phyloP scores from a whole-genome alignment of 352 stramenopile species.

The Phytophthora hybrid region DNA sequence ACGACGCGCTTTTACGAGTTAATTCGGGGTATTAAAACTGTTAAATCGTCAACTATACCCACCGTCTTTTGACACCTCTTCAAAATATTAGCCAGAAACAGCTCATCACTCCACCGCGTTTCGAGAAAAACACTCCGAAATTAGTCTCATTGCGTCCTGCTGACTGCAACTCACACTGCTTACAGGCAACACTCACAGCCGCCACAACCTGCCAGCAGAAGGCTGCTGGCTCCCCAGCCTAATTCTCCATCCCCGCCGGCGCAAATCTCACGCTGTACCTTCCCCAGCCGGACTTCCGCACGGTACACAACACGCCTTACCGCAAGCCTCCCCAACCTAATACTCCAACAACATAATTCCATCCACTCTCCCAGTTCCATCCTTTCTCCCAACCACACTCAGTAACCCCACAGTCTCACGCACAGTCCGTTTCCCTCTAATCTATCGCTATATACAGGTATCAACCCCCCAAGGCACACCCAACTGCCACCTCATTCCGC shows the following conservation, averaged over 20 bases:
- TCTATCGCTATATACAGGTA: background rate
- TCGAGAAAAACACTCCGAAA: background rate
- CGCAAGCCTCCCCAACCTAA: background rate
- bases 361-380: background rate
- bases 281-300: background rate
- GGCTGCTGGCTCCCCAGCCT: constrained; percentile 22
- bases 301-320: background rate
- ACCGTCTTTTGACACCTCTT: background rate
- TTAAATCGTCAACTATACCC: background rate
- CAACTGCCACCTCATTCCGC: background rate
- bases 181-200: background rate
- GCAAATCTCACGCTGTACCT: constrained; percentile 15
- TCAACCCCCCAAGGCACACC: background rate
- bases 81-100: background rate
- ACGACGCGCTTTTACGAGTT: background rate
- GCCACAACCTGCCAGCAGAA: constrained; percentile 21
- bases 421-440: no score
- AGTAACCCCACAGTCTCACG: no score
- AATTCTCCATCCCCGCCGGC: constrained; percentile 21
- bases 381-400: background rate
- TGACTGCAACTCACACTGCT: background rate
- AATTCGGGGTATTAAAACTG: background rate
- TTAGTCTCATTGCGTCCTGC: background rate
- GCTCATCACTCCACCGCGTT: background rate
- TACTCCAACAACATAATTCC: background rate